A percentile compares a stretch with the other conserved stretches of the same genome.
Conservation (phyloP, 1,284 basidiomycete genomes). For the Leucoagaricus sp. region DNA sequence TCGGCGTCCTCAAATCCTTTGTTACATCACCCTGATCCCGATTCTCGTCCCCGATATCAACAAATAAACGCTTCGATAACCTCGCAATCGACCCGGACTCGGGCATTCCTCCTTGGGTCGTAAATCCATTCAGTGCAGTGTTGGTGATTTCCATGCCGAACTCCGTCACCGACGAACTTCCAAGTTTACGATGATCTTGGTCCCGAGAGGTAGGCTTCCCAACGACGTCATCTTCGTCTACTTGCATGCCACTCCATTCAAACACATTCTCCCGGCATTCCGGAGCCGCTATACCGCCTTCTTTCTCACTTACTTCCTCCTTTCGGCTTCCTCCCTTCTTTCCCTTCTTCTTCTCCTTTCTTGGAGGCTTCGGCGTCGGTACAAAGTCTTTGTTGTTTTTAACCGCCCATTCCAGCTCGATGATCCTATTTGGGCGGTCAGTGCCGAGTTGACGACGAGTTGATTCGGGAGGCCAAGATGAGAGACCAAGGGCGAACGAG, state of each 20-base stretch:
- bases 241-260: conserved; percentile 11
- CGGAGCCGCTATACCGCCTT: conserved; percentile 20
- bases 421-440: conserved; percentile 47
- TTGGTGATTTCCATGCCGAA: conserved; percentile 46
- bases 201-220: not conserved
- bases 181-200: conserved; percentile 7
- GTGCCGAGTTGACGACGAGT: conserved; percentile 13
- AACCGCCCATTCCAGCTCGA: conserved; percentile 74
- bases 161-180: conserved; percentile 17
- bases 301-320: conserved; percentile 1
- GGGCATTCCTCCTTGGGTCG: conserved; percentile 7
- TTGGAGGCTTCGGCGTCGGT: conserved; percentile 61
- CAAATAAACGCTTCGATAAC: conserved; percentile 20
- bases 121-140: conserved; percentile 34
- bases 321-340: conserved; percentile 16
- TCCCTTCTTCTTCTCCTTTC: conserved; percentile 22
- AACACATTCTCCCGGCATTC: conserved; percentile 29
- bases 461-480: conserved; percentile 10
- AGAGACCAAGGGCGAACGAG: conserved; percentile 1
- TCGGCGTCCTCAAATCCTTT: conserved; percentile 1
- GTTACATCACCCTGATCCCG: conserved; percentile 4
- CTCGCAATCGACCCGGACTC: conserved; percentile 7
- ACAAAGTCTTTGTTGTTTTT: conserved; percentile 59
- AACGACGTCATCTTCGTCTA: not conserved
- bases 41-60: conserved; percentile 21